phyloP scores from a whole-genome alignment of 352 stramenopile genomes.

The Globisporangium alternatum region DNA sequence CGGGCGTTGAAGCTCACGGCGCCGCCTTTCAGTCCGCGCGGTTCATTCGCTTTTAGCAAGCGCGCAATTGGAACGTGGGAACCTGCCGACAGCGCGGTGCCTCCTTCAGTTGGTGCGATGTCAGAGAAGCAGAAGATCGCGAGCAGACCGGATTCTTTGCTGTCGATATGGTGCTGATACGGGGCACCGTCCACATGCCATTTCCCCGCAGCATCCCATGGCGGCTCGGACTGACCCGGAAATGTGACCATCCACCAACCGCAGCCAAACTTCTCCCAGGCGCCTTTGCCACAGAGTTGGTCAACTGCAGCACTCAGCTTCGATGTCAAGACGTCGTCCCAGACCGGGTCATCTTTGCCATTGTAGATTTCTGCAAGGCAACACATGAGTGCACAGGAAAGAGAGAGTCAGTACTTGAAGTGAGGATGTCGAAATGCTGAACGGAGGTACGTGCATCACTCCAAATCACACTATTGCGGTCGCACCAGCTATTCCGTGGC shows the following conservation, averaged over 20 bases:
- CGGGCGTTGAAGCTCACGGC: slow-evolving; percentile 43
- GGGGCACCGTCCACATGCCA: slow-evolving; percentile 81
- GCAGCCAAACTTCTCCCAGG: slow-evolving; percentile 69
- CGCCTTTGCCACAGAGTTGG: slow-evolving; percentile 60
- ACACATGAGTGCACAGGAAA: background rate
- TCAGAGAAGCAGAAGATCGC: slow-evolving; percentile 85
- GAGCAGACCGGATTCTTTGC: slow-evolving; percentile 60
- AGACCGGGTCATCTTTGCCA: slow-evolving; percentile 32
- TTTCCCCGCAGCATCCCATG: slow-evolving; percentile 66
- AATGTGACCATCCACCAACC: slow-evolving; percentile 88
- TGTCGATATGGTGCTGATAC: slow-evolving; percentile 75
- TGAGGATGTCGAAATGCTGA: background rate
- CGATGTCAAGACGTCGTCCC: slow-evolving; percentile 40
- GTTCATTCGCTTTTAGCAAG: slow-evolving; percentile 47
- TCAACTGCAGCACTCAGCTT: slow-evolving; percentile 55
- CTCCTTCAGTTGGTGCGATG: slow-evolving; percentile 53
- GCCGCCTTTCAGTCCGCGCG: slow-evolving; percentile 59
- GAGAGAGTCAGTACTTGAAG: slow-evolving; percentile 3
- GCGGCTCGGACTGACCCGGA: slow-evolving; percentile 38
- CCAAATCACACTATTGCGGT: background rate
- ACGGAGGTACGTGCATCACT: background rate
- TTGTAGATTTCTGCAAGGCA: slow-evolving; percentile 43
- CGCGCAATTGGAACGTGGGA: slow-evolving; percentile 62
- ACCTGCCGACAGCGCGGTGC: slow-evolving; percentile 61
- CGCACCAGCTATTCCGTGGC: slow-evolving; percentile 49